A percentile compares a stretch with the other conserved stretches of the same genome.
Conservation (phyloP, 805 yeast species). For the Starmerella tilneyi region DNA sequence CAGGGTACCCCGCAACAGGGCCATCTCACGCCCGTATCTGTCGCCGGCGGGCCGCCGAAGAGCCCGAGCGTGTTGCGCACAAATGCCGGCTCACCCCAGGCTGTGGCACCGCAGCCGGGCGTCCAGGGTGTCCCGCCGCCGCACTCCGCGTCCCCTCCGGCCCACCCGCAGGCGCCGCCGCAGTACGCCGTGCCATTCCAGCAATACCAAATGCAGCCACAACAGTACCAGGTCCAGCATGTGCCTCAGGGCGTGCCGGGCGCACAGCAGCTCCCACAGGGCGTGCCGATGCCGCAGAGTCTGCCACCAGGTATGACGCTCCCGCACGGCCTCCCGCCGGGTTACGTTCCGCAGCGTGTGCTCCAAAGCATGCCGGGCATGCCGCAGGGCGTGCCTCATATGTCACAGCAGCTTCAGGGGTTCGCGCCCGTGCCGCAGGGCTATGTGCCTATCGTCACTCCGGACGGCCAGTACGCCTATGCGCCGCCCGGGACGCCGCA, state of each 20-base stretch:
- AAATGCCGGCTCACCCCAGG: background rate
- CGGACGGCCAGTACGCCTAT: conserved; percentile 3
- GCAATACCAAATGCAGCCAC: conserved; percentile 8
- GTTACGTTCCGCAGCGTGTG: conserved; percentile 9
- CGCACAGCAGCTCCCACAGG: conserved; percentile 8
- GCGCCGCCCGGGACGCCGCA: conserved; percentile 3
- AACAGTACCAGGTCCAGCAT: conserved; percentile 8
- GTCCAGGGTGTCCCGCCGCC: conserved; percentile 2
- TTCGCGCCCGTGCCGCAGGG: conserved; percentile 3
- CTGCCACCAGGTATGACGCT: conserved; percentile 9
- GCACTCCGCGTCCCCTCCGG: conserved; percentile 2
- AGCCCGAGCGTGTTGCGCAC: background rate
- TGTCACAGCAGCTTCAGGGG: conserved; percentile 4
- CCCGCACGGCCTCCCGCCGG: conserved; percentile 6
- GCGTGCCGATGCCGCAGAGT: conserved; percentile 6
- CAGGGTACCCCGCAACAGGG: conserved; percentile 5
- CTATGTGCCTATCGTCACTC: conserved; percentile 2
- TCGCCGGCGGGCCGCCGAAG: conserved; percentile 1
- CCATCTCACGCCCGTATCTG: conserved; percentile 3
- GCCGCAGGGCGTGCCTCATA: conserved; percentile 9
- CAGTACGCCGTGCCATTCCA: conserved; percentile 6
- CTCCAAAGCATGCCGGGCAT: conserved; percentile 14
- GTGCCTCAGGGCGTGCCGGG: conserved; percentile 4
- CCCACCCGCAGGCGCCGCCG: conserved; percentile 3
- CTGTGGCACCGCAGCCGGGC: background rate